Evolutionary conservation across 2,329 filamentous ascomycete species (phyloP), one percentile per base, ranked within the genome.

Genomic region (Pseudogymnoascus sp.): DNA sequence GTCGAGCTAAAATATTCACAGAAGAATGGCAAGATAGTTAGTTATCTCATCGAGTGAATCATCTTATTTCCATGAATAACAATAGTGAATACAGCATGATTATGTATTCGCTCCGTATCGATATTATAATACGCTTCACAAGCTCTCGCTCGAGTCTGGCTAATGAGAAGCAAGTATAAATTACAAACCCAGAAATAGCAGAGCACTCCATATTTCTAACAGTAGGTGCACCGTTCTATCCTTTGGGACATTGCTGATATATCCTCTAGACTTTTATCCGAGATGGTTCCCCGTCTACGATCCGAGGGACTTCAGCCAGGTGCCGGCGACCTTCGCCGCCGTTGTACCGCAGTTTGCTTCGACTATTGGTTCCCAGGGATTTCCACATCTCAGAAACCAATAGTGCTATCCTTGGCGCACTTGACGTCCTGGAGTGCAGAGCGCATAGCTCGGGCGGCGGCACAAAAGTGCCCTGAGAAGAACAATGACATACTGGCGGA

Each of bases 401-500:
- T 57, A 57, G 51, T 57, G 16, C 36, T 68, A n/a, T 62, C 68
- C 11, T 64, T 70, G 10, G 51, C 64, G 1, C 65, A 67, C n/a
- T 63, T 63, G 45, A 66, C 65, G 14, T 67, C 68, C 6, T 71
- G 68, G 68, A 67, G 66, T 11, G 69, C 68, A 3, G 68, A 71
- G n/a, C 64, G 54, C 12, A 69, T 71, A 51, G 51, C 51, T 36
- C 51, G 51, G 8, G 51, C 51, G 29, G 11, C 29, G 51, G 14
- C 60, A 7, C 26, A 63, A 23, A 62, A 51, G 1, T 36, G 68
- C 3, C 14, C 29, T 5, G 23, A 62, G 1, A 6, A 54, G 6
- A 61, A 26, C 16, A 18, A 42, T 4, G 2, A 47, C 11, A n/a
- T 45, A 3, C 5, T 66, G n/a, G 54, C 67, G 7, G 67, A 67